Evolutionary conservation across 805 yeast genomes (phyloP).

Genomic region (Myxozyma udenii): DNA sequence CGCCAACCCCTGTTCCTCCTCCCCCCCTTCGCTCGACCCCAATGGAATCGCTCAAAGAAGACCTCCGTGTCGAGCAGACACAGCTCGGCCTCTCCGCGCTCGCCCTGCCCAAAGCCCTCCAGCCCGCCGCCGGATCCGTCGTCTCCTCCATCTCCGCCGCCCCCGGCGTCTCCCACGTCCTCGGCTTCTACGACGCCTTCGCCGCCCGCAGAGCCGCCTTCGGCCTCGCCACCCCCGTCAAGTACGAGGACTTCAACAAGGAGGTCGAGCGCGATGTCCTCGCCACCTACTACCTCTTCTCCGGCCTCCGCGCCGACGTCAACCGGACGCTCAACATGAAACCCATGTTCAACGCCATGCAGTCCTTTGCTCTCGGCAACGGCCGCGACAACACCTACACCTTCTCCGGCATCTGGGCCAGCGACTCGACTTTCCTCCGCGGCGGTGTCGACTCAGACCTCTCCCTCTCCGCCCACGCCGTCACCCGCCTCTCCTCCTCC

Average conservation of each 20-base stretch:
- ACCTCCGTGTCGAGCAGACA: constrained; percentile 8
- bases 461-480: constrained; percentile 19
- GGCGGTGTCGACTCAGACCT: constrained; percentile 85
- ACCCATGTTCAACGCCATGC: constrained; percentile 96
- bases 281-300: constrained; percentile 81
- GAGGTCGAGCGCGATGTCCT: constrained; percentile 94
- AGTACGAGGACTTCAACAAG: constrained; percentile 86
- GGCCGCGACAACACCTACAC: constrained; percentile 79
- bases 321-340: constrained; percentile 85
- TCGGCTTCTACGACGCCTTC: constrained; percentile 69
- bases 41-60: constrained; percentile 5
- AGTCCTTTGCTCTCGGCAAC: constrained; percentile 85
- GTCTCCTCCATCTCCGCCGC: constrained; percentile 44
- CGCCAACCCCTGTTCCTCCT: no score
- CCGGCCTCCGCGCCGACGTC: constrained; percentile 94
- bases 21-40: background rate
- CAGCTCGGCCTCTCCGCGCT: constrained; percentile 9
- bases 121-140: background rate
- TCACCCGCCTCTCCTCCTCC: constrained; percentile 14
- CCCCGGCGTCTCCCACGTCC: constrained; percentile 75
- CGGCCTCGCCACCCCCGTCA: constrained; percentile 87
- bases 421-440: constrained; percentile 80
- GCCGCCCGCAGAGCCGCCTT: constrained; percentile 75
- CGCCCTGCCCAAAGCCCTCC: constrained; percentile 4
- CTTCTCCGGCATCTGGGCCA: constrained; percentile 83